These are phyloP conservation scores for Macrolepiota dolichaula DNA, from an alignment of 768 basidiomycete species.

Conservation along the genomic window DNA sequence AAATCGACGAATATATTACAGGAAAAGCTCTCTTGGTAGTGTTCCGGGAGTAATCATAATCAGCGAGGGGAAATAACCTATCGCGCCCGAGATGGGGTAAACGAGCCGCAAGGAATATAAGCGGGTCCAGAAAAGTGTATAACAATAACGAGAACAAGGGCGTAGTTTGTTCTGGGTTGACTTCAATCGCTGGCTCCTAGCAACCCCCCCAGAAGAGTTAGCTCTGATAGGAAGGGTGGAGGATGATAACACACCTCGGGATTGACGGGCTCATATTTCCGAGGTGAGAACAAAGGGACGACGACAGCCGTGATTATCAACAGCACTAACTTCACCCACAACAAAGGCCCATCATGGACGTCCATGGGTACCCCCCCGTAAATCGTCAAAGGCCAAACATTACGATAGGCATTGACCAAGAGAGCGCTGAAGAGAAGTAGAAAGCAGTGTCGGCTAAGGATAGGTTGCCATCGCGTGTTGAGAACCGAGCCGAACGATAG, in stretches of 20 bases:
- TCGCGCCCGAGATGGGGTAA: constrained; percentile 49
- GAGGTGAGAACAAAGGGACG: constrained; percentile 50
- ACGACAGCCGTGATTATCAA: constrained; percentile 39
- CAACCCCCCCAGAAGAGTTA: background rate
- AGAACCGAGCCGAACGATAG: background rate
- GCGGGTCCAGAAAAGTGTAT: constrained; percentile 54
- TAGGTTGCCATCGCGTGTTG: background rate
- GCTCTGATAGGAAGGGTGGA: background rate
- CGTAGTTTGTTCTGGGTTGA: constrained; percentile 52
- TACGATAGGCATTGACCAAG: constrained; percentile 46
- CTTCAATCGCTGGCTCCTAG: constrained; percentile 29
- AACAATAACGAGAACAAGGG: constrained; percentile 38
- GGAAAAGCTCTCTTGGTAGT: constrained; percentile 24
- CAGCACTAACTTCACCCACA: constrained; percentile 23
- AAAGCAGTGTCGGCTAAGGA: constrained; percentile 5
- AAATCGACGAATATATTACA: constrained; percentile 12
- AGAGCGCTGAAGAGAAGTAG: constrained; percentile 34
- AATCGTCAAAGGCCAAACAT: constrained; percentile 54
- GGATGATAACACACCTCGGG: constrained; percentile 28
- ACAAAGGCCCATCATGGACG: constrained; percentile 26
- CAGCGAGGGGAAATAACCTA: constrained; percentile 59
- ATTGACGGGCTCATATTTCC: constrained; percentile 51
- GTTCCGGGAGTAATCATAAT: constrained; percentile 44
- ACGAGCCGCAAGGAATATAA: constrained; percentile 43
- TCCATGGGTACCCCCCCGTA: constrained; percentile 39